Conservation (phyloP, 768 basidiomycete genomes). For the Macrolepiota albuminosa region DNA sequence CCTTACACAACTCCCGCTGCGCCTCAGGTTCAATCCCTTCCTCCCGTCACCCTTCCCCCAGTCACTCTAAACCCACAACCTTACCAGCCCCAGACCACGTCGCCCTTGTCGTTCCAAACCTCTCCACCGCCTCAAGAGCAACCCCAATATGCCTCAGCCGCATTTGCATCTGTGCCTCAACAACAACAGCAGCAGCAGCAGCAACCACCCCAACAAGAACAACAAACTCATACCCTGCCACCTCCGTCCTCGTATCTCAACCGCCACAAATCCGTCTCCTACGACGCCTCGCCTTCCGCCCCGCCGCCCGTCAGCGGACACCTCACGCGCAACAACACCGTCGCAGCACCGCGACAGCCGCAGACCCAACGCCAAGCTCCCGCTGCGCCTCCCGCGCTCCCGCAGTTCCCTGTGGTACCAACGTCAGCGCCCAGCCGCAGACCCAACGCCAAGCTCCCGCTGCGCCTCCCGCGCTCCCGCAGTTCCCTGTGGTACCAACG, state of each 20-base stretch:
- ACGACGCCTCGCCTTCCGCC: conserved; percentile 20
- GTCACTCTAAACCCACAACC: conserved; percentile 20
- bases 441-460: conserved; percentile 22
- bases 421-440: conserved; percentile 43
- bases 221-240: conserved; percentile 2
- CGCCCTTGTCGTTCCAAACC: conserved; percentile 18
- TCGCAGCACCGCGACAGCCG: conserved; percentile 21
- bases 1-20: conserved; percentile 15
- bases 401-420: conserved; percentile 64
- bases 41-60: conserved; percentile 15
- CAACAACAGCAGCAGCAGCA: conserved; percentile 14
- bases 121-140: conserved; percentile 21
- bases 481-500: conserved; percentile 66
- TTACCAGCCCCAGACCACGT: conserved; percentile 11
- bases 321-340: conserved; percentile 29
- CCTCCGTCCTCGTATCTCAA: conserved; percentile 17
- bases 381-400: conserved; percentile 32
- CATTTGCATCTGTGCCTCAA: conserved; percentile 15
- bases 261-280: conserved; percentile 32
- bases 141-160: conserved; percentile 14
- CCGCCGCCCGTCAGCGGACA: conserved; percentile 17
- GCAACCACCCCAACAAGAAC: conserved; percentile 14
- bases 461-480: conserved; percentile 39
- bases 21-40: conserved; percentile 11
- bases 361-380: conserved; percentile 24